Percentiles rank a stretch among this genome's conserved stretches.
These are phyloP conservation scores for Liriodendron chinense DNA, from an alignment of 164 flowering plant species.

Conservation along the genomic window DNA sequence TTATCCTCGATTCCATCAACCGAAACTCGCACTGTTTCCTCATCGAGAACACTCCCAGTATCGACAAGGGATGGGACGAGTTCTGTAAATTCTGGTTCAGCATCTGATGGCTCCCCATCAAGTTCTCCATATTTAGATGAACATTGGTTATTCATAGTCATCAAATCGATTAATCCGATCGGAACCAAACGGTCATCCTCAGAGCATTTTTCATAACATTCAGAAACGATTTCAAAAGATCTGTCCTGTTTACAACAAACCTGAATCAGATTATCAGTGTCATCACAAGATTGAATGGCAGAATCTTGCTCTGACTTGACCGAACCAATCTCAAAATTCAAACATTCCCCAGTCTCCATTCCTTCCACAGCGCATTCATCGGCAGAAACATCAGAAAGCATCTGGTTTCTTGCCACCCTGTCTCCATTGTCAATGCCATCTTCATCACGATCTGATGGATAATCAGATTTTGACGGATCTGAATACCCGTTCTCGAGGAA, in stretches of 20 bases:
- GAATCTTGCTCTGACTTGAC: constrained; percentile 7
- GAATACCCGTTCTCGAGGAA: constrained; percentile 24
- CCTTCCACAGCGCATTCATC: constrained; percentile 15
- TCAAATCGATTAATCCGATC: constrained; percentile 42
- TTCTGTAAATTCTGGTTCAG: constrained; percentile 3
- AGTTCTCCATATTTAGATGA: constrained; percentile 18
- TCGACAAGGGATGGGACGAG: constrained; percentile 7
- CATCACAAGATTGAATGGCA: constrained; percentile 15
- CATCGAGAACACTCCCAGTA: constrained; percentile 13
- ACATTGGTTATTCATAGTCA: constrained; percentile 16
- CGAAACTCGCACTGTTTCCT: constrained; percentile 10
- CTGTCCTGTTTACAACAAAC: constrained; percentile 22
- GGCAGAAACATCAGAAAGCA: constrained; percentile 25
- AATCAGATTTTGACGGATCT: constrained; percentile 35
- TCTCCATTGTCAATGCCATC: constrained; percentile 15
- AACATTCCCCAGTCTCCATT: constrained; percentile 16
- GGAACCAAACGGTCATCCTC: constrained; percentile 55
- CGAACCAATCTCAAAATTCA: background rate
- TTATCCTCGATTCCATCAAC: constrained; percentile 20
- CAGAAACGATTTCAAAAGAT: constrained; percentile 23
- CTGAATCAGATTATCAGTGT: constrained; percentile 11
- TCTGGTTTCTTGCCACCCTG: constrained; percentile 21
- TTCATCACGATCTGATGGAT: constrained; percentile 24
- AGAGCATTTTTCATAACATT: constrained; percentile 24
- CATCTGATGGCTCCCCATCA: no score